Evolutionary conservation across 768 basidiomycete genomes (phyloP), one percentile per base, ranked within the genome.

Genomic region (Lactarius sp.): DNA sequence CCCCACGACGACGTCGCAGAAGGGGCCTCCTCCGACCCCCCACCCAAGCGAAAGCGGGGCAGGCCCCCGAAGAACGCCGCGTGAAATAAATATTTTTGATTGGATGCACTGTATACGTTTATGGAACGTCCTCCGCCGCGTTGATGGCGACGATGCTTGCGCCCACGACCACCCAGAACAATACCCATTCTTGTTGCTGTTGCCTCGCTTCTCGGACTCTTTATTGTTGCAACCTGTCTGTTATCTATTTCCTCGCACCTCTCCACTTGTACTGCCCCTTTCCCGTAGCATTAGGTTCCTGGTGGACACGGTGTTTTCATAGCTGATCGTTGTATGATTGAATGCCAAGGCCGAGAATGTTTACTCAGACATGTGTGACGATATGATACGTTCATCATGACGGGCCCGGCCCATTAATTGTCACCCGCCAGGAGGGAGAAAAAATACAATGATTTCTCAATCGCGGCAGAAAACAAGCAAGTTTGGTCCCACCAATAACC

Each of bases 21-120:
- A 39, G 69, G 50, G 53, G 76, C 78, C 62, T 71, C 68, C 42
- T 76, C 77, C 46, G 86, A 86, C 70, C 68, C 84, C 64, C 77
- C 76, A 70, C 69, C 74, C 61, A 85, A 84, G 80, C 88, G 81
- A 81, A 90, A 85, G 77, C 80, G 88, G 66, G 87, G 88, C 59
- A 81, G 88, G 70, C 89, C 88, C 70, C 82, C 86, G 65, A 80
- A 80, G 74, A 68, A 60, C 34, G 59, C 61, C 55, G 36, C 64
- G 31, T 57, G 59, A 62, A 52, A 54, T 44, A 62, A 47, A 41
- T 61, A 42, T 62, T 49, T 68, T 68, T 63, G 62, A 66, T 64
- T 73, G 72, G 66, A 70, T 73, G 61, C 60, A 60, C 60, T 62
- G 70, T 70, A 67, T 68, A 74, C 73, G 68, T 72, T 76, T 74